Base-by-base conservation (phyloP, 176 grass and related monocot species). In the Bothriochloa decipiens region DNA sequence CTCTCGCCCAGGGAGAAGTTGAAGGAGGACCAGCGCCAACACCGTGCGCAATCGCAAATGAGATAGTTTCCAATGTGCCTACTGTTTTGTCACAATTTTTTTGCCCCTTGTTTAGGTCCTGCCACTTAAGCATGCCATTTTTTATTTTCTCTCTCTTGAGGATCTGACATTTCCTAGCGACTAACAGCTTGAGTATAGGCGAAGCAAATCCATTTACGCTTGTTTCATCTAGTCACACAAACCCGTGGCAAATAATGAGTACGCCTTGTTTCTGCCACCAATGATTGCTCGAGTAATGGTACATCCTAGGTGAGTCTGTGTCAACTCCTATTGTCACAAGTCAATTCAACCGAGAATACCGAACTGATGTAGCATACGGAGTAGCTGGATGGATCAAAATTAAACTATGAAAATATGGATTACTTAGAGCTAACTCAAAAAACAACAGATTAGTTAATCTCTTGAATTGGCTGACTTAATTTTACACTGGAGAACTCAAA, bases 1-100 rank as follows among this genome's bases (percentile, higher is more conserved):
- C 81, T 97, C 29, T 98, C 90, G 15, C 86, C 78, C 11, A 96
- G 87, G 82, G 82, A 83, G 77, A 91, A 74, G 78, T 66, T 42
- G 70, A 78, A 91, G 82, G 84, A 89, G 35, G 80, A 15, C 40
- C 84, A 76, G 35, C 81, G 70, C 35, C 75, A 76, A 58, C 67
- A 76, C 81, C 80, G 67, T 11, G 73, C 87, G 9, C 90, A 90
- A 36, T 63, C 89, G 36, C 75, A 86, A 28, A 88, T 87, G 82
- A 86, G 79, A n/a, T 87, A 72, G 72, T 68, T 81, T 39, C 52
- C 16, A 37, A 37, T 60, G 28, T n/a, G 11, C 7, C 5, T 39
- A 3, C 43, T 37, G 1, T 53, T 36, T 27, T 27, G 11, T 12
- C 7, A n/a, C n/a, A 1, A 40, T 52, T 22, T 64, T 73, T 37